Percentiles rank a stretch among this genome's conserved stretches.
Conservation (phyloP, 257 asterid species). For the Solanum phureja region DNA sequence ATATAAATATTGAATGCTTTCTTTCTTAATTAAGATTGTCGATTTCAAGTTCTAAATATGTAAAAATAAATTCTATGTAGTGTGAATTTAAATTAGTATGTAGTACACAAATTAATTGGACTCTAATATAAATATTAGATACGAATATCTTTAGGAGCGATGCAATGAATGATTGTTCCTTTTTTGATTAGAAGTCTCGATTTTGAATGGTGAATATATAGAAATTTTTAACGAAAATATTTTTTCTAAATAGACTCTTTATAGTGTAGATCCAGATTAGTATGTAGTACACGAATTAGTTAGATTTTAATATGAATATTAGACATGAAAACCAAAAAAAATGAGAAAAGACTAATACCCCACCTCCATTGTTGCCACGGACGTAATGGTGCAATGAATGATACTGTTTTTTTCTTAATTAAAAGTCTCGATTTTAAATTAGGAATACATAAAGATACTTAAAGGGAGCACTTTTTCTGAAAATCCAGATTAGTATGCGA, state of each 20-base stretch:
- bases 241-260: too few relatives aligned
- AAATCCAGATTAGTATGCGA: fast-evolving
- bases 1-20: neutral
- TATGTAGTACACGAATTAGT: neutral
- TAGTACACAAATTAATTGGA: too few relatives aligned
- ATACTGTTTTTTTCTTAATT: neutral
- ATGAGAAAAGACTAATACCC: neutral
- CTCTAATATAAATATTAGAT: neutral
- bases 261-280: neutral
- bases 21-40: too few relatives aligned
- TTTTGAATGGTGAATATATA: neutral
- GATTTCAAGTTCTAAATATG: too few relatives aligned
- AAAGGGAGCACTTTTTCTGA: neutral
- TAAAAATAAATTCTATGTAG: too few relatives aligned
- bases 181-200: neutral
- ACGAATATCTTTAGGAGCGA: neutral
- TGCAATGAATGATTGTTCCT: neutral
- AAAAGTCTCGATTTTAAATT: neutral
- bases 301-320: neutral
- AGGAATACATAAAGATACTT: neutral
- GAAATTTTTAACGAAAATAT: too few relatives aligned
- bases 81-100: neutral
- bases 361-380: neutral
- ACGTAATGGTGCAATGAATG: neutral
- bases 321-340: fast-evolving